Percentiles rank a stretch among this genome's conserved stretches.
These are phyloP conservation scores for Gynochthodes officinalis DNA, from an alignment of 257 asterid genomes.

Conservation along the genomic window DNA sequence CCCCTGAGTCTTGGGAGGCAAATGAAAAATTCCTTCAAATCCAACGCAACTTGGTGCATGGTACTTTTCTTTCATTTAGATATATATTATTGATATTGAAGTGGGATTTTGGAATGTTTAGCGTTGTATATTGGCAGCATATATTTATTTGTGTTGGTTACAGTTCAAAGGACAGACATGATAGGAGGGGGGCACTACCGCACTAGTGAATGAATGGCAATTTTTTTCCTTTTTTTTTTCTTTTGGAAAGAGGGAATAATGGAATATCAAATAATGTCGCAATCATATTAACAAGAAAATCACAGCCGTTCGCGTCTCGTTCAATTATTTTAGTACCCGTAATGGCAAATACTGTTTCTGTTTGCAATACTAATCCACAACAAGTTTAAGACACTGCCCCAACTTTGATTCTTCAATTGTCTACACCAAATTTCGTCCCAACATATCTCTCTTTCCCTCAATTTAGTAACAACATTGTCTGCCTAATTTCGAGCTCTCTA, in stretches of 20 bases:
- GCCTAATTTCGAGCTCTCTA: background rate
- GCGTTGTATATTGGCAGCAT: too few species aligned
- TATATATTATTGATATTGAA: too few species aligned
- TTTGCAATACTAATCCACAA: background rate
- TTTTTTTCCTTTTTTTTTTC: too few species aligned
- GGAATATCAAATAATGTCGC: background rate
- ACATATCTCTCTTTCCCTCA: background rate
- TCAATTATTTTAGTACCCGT: background rate
- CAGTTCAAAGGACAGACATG: too few species aligned
- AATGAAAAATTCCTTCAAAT: background rate
- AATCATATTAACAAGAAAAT: background rate
- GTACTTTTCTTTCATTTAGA: background rate
- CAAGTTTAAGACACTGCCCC: background rate
- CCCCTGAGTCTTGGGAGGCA: constrained; percentile 3
- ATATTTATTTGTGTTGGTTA: background rate
- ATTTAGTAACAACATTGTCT: background rate
- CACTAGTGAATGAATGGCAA: too few species aligned
- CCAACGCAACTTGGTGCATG: background rate
- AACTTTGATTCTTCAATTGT: background rate
- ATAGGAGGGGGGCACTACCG: too few species aligned
- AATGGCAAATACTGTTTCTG: too few species aligned
- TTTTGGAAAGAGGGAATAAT: too few species aligned
- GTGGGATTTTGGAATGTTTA: too few species aligned
- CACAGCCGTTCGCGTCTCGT: background rate
- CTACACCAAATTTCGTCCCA: constrained; percentile 1